Evolutionary conservation across 2,329 filamentous ascomycete genomes (phyloP), one percentile per base, ranked within the genome.

Genomic region (Teratosphaeriaceae sp.): DNA sequence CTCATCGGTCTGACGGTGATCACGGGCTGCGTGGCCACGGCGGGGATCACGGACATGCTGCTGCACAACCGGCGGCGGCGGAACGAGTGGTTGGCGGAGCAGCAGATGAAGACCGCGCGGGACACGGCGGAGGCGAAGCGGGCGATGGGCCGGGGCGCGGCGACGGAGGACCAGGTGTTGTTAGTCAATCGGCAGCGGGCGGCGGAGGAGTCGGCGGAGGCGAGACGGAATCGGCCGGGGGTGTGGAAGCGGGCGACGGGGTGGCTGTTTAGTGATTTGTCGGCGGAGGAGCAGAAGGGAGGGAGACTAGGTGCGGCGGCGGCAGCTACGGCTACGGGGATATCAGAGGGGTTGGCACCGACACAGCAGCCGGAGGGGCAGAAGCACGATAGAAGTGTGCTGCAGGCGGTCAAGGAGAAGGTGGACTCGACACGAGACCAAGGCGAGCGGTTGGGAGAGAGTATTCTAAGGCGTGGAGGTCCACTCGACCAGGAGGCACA

Each of bases 21-120:
- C 48, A 72, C 74, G 40, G 76, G 72, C 53, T 73, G 75, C 31
- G 73, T 83, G 34, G 79, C 79, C 27, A 71, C 77, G 29, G 82
- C 82, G 60, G 79, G 80, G 8, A 72, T 82, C 50, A 72, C 76
- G 46, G 80, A 82, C 56, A 76, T 85, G 70, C 71, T 84, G 45
- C 64, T 82, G 46, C 80, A 84, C 66, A 85, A 84, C 62, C 75
- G 81, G 43, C 71, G 75, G 45, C 80, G 82, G 67, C 71, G 75
- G 44, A 71, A 71, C 27, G 76, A 82, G 49, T 85, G 74, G 70
- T 72, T 80, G 49, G 73, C 66, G 34, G 65, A 73, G 47, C 66
- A 80, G 55, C 66, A 74, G 52, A 65, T 64, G 37, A 59, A 71
- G 54, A 64, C 63, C 36, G 64, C 63, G 39, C 60, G 57, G 40